phyloP scores from a whole-genome alignment of 176 grass and related monocot genomes.

The Triticum turgidum region DNA sequence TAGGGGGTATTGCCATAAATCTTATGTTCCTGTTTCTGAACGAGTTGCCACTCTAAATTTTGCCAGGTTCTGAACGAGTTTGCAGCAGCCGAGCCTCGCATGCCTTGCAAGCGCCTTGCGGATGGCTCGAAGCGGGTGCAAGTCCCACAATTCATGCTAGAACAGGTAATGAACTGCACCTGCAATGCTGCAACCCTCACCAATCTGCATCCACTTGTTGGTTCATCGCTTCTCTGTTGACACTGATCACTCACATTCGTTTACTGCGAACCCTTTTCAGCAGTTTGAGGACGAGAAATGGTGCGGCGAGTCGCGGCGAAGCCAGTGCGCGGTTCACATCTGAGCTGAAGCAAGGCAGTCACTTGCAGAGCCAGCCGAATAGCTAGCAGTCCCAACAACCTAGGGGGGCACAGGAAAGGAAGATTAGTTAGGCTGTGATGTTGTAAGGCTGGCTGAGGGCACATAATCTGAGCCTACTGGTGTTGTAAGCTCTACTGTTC shows the following conservation, averaged over 20 bases:
- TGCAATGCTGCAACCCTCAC: neutral
- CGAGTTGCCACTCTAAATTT: neutral
- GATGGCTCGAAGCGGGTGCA: conserved; percentile 88
- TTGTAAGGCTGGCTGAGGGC: neutral
- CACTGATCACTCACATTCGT: neutral
- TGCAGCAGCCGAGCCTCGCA: conserved; percentile 21
- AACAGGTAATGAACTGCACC: conserved; percentile 31
- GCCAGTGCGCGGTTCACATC: conserved; percentile 56
- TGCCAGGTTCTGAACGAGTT: conserved; percentile 82
- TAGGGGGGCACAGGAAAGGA: neutral
- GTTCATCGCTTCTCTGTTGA: neutral
- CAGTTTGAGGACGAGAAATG: conserved; percentile 45
- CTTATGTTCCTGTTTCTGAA: neutral
- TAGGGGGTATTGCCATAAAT: neutral
- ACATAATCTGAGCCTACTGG: neutral
- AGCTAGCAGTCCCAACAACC: neutral
- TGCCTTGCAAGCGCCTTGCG: conserved; percentile 65
- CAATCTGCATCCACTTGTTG: neutral
- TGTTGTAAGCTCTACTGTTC: neutral
- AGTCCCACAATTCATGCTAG: conserved; percentile 60
- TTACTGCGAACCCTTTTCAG: neutral
- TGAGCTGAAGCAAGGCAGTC: neutral
- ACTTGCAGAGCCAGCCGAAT: neutral
- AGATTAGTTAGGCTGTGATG: neutral
- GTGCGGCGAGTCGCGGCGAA: neutral